Base-by-base conservation (phyloP, 441 rosid species). In the Populus hybrid region DNA sequence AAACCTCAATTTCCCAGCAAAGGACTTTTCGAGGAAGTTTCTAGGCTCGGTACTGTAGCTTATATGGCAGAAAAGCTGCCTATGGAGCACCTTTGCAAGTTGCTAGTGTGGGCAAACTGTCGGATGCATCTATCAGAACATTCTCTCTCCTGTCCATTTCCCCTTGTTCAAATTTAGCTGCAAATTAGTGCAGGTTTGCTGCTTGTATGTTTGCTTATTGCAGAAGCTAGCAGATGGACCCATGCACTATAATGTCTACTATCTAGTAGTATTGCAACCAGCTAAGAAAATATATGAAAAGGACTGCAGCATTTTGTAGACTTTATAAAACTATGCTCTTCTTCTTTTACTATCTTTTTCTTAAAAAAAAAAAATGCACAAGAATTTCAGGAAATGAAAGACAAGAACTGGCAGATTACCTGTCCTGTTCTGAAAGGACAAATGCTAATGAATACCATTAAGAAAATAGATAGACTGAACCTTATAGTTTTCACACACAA, bases 1-100 rank as follows among this genome's bases (percentile, higher is more conserved):
- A 5, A 70, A 81, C 36, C 36, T 65, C 10, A 72, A 74, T 38
- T 82, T 71, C 19, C 81, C 78, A 40, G 81, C 73, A 71, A 83
- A 76, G 66, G 83, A 79, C 16, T 65, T 75, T 12, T 3, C 6
- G 7, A 40, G 77, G 85, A 75, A 74, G 67, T 42, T 79, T 10
- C 38, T 57, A 28, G 77, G 64, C 28, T 65, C 57, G 12, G 36
- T 34, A 34, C 69, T 66, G 68, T 83, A 42, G 5, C 19, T 67
- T 30, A 19, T 12, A 18, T 19, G 16, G 71, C 35, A 26, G 42
- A 59, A 74, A 59, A 74, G 69, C 34, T 19, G 2, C 4, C 21
- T 2, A 40, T 24, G 61, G 26, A 79, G 64, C 61, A 66, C 76
- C 61, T 23, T 30, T 70, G 28, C 30, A 71, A 23, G 19, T 26